Evolutionary conservation across 1,284 basidiomycete genomes (phyloP).

Genomic region (Cryptococcus sp.): DNA sequence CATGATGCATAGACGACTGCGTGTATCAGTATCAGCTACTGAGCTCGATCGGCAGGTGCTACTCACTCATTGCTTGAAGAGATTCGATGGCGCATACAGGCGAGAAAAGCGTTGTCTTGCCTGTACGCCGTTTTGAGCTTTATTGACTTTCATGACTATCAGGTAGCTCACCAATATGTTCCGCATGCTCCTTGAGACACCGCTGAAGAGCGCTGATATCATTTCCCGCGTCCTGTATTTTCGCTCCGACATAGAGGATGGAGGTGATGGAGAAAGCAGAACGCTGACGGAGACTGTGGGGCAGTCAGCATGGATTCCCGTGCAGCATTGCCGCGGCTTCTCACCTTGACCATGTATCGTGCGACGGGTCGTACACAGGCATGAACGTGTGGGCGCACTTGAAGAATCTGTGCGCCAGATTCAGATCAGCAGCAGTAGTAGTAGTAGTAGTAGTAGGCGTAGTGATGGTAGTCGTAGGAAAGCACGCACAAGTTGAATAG

Average conservation of each 20-base stretch:
- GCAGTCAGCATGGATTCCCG: background rate
- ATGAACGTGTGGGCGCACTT: constrained; percentile 31
- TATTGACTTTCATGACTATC: background rate
- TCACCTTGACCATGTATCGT: constrained; percentile 35
- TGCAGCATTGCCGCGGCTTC: background rate
- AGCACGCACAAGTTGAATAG: constrained; percentile 25
- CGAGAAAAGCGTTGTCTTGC: constrained; percentile 32
- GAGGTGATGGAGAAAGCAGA: constrained; percentile 34
- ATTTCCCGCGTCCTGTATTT: constrained; percentile 19
- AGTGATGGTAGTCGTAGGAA: background rate
- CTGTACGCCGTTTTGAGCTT: constrained; percentile 8
- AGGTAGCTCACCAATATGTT: constrained; percentile 23
- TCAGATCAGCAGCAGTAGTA: too few species aligned
- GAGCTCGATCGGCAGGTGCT: constrained; percentile 1
- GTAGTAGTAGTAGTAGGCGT: too few species aligned
- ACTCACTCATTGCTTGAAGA: constrained; percentile 31
- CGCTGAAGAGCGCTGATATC: constrained; percentile 16
- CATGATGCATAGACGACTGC: constrained; percentile 24
- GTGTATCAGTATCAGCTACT: background rate
- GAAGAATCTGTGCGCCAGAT: constrained; percentile 26
- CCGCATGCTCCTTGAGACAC: constrained; percentile 26
- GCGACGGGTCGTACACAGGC: constrained; percentile 31
- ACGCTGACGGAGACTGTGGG: constrained; percentile 22
- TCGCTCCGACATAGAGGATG: constrained; percentile 29
- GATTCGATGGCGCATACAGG: constrained; percentile 32